Base-by-base conservation (phyloP, 1,139 yeast species). In the Eremothecium gossypii region DNA sequence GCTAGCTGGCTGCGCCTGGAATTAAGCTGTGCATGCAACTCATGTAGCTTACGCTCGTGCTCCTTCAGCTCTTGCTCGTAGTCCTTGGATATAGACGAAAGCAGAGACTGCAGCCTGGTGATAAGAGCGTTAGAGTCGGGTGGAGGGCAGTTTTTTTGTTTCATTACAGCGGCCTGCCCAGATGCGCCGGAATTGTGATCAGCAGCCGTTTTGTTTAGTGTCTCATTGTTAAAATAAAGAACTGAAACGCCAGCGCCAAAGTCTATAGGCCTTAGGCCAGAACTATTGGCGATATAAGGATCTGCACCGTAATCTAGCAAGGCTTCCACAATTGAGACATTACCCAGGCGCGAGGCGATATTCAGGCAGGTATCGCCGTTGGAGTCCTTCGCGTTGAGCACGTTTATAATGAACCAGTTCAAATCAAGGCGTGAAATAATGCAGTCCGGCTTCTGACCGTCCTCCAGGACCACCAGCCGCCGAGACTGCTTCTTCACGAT, bases 351-450 rank as follows among this genome's bases (percentile, higher is more conserved):
- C 0, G 95, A 93, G 0, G 97, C 96, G 46, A 87, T 76, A 60
- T 89, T 95, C 45, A 91, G 68, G 42, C 91, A 79, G 0, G 95
- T 86, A 57, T 89, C 95, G 33, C 97, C 98, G 52, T 81, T 80
- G 40, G 77, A 70, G 58, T 89, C 97, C 50, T 80, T 83, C 2
- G 79, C 73, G 58, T 89, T 85, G 26, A 87, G 77, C 41, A 87
- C 71, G 36, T 77, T 77, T 10, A 68, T 65, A 61, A 82, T 74
- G 48, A 86, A 77, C 52, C 77, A 72, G n/a, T 75, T 70, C 41
- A 89, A 68, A 38, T 51, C 76, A 69, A 46, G 68, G 62, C 41
- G 67, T 45, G 51, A 64, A 53, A 46, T 69, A 47, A 43, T 63
- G 53, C 28, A 65, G 49, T 30, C 82, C 76, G 33, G 71, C 63